Conservation (phyloP, 164 flowering plant genomes). For the Macadamia integrifolia region DNA sequence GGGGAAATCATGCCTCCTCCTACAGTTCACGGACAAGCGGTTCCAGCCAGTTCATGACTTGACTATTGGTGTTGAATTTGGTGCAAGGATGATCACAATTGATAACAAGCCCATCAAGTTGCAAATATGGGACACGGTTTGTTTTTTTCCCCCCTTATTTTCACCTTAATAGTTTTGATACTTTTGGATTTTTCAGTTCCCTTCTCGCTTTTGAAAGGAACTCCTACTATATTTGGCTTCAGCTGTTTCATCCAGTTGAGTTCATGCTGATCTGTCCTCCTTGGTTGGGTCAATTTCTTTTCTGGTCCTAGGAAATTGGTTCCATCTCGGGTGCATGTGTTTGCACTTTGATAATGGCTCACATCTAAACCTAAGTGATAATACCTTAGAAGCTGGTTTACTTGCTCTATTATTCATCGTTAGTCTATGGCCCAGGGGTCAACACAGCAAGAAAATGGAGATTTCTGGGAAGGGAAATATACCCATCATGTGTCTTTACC, state of each 20-base stretch:
- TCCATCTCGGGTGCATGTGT: neutral
- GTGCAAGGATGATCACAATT: slow-evolving; percentile 65
- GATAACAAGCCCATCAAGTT: slow-evolving; percentile 55
- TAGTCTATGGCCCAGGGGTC: too few species aligned
- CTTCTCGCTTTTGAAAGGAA: neutral
- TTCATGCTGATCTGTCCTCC: neutral
- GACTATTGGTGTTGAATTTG: slow-evolving; percentile 70
- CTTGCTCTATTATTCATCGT: too few species aligned
- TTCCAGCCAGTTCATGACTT: slow-evolving; percentile 73
- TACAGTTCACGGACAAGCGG: slow-evolving; percentile 75
- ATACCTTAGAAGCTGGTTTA: too few species aligned
- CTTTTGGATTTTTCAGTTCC: neutral
- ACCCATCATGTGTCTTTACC: too few species aligned
- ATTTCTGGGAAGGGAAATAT: too few species aligned
- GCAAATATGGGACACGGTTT: slow-evolving; percentile 68
- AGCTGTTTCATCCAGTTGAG: neutral
- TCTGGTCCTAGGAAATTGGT: neutral
- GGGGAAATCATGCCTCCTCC: slow-evolving; percentile 59
- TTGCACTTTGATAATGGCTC: too few species aligned
- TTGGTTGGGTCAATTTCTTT: neutral
- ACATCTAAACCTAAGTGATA: too few species aligned
- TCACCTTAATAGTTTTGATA: neutral
- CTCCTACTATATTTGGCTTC: neutral
- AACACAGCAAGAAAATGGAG: too few species aligned
- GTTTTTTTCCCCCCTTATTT: neutral